Evolutionary conservation across 2,329 filamentous ascomycete genomes (phyloP).

Genomic region (Trichoderma breve): DNA sequence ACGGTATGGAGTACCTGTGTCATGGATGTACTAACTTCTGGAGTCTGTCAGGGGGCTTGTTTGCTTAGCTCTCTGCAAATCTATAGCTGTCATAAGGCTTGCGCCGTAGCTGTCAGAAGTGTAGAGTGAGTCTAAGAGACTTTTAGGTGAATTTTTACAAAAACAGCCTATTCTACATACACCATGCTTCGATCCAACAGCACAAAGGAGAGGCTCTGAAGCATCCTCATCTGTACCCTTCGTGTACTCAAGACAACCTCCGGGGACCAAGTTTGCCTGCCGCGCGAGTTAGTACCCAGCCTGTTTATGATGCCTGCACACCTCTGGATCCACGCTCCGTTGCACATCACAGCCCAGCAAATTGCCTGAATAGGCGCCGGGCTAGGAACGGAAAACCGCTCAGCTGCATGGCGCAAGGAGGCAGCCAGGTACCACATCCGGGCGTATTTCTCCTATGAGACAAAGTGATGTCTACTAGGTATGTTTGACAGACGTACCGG

Average conservation of each 20-base stretch:
- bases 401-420: conserved; percentile 6
- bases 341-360: background rate
- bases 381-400: conserved; percentile 8
- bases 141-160: background rate
- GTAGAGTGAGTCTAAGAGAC: background rate
- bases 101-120: background rate
- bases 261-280: background rate
- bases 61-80: background rate
- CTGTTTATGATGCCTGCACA: background rate
- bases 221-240: background rate
- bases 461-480: too few relatives aligned
- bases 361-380: background rate
- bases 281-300: background rate
- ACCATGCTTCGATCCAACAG: background rate
- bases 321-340: background rate
- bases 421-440: background rate
- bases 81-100: background rate
- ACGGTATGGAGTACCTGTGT: background rate
- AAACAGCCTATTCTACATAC: background rate
- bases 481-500: background rate
- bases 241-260: background rate
- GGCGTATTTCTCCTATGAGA: background rate
- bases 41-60: background rate
- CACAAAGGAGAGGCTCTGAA: background rate
- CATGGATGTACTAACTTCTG: background rate